Conservation (phyloP, 73 alveolate species). For the Loxodes magnus region DNA sequence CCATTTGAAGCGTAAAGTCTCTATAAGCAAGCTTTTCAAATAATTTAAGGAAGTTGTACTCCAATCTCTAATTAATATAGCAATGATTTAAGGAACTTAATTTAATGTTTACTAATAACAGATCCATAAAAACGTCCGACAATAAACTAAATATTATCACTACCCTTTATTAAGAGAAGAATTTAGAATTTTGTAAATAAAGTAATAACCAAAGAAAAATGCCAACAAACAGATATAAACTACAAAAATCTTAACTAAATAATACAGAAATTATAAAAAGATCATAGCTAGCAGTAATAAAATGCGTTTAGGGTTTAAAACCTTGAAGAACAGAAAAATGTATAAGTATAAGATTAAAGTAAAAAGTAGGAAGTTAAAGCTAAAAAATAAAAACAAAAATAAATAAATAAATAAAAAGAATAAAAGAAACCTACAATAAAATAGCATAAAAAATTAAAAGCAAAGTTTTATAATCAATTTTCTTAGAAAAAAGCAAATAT, state of each 20-base stretch:
- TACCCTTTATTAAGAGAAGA: slow-evolving; percentile 3
- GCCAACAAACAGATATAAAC: slow-evolving; percentile 2
- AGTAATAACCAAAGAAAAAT: background rate
- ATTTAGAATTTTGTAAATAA: background rate
- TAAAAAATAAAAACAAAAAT: too few relatives aligned
- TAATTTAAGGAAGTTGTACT: slow-evolving; percentile 52
- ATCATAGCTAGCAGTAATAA: too few relatives aligned
- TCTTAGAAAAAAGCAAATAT: too few relatives aligned
- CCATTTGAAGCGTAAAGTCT: slow-evolving; percentile 83
- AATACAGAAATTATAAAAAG: too few relatives aligned
- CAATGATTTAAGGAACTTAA: slow-evolving; percentile 30
- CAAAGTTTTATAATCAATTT: too few relatives aligned
- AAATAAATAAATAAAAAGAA: too few relatives aligned
- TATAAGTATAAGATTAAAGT: too few relatives aligned
- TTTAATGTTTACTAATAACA: background rate
- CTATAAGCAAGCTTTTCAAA: slow-evolving; percentile 56
- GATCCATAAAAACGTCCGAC: slow-evolving; percentile 12
- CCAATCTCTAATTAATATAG: slow-evolving; percentile 50
- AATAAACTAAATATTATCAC: background rate
- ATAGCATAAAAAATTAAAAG: too few relatives aligned
- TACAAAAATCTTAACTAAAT: background rate
- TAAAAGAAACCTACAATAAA: too few relatives aligned
- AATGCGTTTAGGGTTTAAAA: too few relatives aligned
- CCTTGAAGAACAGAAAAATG: too few relatives aligned
- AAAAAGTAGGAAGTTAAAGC: too few relatives aligned